Percentiles rank a stretch among this genome's conserved stretches.
Conservation (phyloP, 345 rosid genomes). For the Citrus reticulata region DNA sequence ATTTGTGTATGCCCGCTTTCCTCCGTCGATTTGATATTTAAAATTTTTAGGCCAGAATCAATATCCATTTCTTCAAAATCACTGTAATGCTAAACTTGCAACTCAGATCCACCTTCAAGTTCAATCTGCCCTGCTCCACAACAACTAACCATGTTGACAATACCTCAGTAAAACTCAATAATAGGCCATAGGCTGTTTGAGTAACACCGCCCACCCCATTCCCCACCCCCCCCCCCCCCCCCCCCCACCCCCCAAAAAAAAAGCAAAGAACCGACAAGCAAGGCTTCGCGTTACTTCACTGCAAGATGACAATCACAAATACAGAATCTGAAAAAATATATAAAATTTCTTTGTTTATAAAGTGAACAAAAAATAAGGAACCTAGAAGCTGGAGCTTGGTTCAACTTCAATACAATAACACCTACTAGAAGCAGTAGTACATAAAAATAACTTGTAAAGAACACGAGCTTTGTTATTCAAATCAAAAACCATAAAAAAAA, state of each 20-base stretch:
- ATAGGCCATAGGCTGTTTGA: background rate
- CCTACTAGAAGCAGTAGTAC: no score
- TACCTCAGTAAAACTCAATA: background rate
- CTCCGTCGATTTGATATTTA: slow-evolving; percentile 30
- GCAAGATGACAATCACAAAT: background rate
- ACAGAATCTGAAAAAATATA: background rate
- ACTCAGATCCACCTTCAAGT: background rate
- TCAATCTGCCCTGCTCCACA: background rate
- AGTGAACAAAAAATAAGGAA: no score
- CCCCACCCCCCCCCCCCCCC: no score
- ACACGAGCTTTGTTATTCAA: no score
- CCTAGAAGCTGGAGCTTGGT: no score
- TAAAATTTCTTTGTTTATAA: no score
- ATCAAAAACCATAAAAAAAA: no score
- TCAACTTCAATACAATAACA: no score
- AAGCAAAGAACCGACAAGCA: background rate
- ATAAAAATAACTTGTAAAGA: no score
- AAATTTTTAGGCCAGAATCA: slow-evolving; percentile 30
- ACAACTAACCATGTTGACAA: background rate
- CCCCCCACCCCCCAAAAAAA: background rate
- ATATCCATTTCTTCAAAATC: slow-evolving; percentile 36
- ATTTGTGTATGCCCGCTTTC: slow-evolving; percentile 31
- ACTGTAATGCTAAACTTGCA: background rate
- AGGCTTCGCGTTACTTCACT: background rate
- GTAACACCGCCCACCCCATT: background rate